Base-by-base conservation (phyloP, 257 asterid species). In the Solanum corneliomulleri region DNA sequence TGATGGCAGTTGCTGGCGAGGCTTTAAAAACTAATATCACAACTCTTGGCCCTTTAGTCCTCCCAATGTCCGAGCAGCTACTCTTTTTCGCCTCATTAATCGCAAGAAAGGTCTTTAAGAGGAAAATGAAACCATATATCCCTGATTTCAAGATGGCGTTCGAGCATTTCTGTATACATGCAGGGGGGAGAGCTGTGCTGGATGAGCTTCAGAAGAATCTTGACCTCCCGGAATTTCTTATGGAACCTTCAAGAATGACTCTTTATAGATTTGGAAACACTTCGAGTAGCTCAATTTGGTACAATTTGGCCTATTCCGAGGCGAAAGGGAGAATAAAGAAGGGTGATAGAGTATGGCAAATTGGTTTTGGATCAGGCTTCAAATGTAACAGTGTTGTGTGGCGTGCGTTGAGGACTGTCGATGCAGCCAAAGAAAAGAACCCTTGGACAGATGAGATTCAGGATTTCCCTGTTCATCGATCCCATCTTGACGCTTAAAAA, bases 221-320 rank as follows among this genome's bases (percentile, higher is more conserved):
- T 7, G 82, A 35, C 56, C 74, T 90, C 88, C 14, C 39, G 58
- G n/a, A 84, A 6, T 83, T 62, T 5, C 89, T 86, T 60, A 87
- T 88, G 39, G 88, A 89, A 60, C 91, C 91, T 41, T 90, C 92
- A 49, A 86, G 88, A 77, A 78, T 78, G 84, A 45, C 66, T 25
- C 84, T 78, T 78, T 27, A 78, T 33, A 78, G 27, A 23, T 78
- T 89, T 2, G 90, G 90, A 23, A 89, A 89, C 58, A 89, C 91
- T 66, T 89, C 91, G 15, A 87, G 90, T 2, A 87, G 90, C 45
- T 89, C 90, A 14, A 47, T 89, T 15, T 89, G 91, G 91, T 89
- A 89, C 25, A 88, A 75, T 35, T 75, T 89, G 35, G 86, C 88
- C 23, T 87, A 89, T 37, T 81, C 64, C 0, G 91, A 89, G 72